Base-by-base conservation (phyloP, 768 basidiomycete species). In the Podaxis sp. region DNA sequence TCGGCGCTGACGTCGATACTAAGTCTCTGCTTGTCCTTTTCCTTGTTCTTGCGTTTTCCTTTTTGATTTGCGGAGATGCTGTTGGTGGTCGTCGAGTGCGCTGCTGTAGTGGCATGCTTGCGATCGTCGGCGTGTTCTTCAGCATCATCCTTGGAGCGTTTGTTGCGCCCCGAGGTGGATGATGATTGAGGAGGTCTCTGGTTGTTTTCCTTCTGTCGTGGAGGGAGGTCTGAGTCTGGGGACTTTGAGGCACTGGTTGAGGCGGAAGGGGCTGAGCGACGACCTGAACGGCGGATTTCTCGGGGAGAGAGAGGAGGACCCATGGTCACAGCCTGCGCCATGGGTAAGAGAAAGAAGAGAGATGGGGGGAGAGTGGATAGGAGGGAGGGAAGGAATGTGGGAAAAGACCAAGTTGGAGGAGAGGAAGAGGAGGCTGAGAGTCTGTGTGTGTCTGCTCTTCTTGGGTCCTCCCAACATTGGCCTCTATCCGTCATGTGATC, bases 231-330 rank as follows among this genome's bases (percentile, higher is more conserved):
- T 16, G 88, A 88, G 73, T 88, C 87, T 66, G 90, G 87, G 23
- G 88, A 90, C 73, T 89, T 89, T 55, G 87, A 87, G 62, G 81
- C 79, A 73, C 84, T 85, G 32, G 85, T 80, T 18, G 88, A 89
- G 28, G 79, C 76, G 46, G 88, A 87, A 48, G 85, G 87, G 3
- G 78, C 82, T 61, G 87, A 86, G 60, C 89, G 89, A 66, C 90
- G 78, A 46, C 87, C 89, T 65, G 90, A 91, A 64, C 90, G 87
- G 66, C 90, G 80, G 55, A 88, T 87, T 74, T 91, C 90, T 69
- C 87, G 79, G 44, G 88, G 89, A 61, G 89, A 89, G 52, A 87
- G 80, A 5, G 89, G 89, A 13, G 89, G 89, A 50, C 88, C 89
- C 89, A 91, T 91, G 54, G 82, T 72, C 51, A 82, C 82, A 50